Evolutionary conservation across 768 basidiomycete genomes (phyloP).

Genomic region (Rhizopogon rudus): DNA sequence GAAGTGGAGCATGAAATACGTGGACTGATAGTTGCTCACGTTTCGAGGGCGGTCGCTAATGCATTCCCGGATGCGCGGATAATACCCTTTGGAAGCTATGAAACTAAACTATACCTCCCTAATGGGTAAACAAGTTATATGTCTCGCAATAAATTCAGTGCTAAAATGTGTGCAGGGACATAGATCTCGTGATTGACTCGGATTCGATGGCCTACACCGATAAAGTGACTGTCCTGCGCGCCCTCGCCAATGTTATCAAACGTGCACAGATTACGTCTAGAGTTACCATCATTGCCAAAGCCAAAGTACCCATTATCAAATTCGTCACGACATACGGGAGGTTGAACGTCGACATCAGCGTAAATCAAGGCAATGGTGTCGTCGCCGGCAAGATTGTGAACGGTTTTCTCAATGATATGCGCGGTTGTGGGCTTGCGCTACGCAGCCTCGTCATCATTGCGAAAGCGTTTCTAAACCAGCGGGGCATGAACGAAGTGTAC

Average conservation of each 20-base stretch:
- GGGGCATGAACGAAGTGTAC: slow-evolving; percentile 97
- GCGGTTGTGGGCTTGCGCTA: slow-evolving; percentile 55
- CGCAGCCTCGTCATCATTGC: slow-evolving; percentile 81
- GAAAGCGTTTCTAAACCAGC: slow-evolving; percentile 85
- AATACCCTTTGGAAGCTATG: slow-evolving; percentile 86
- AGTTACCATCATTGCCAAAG: slow-evolving; percentile 87
- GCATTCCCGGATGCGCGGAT: slow-evolving; percentile 78
- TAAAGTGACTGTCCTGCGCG: slow-evolving; percentile 65
- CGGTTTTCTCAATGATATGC: slow-evolving; percentile 67
- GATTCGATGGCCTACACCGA: slow-evolving; percentile 66
- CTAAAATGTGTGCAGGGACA: slow-evolving; percentile 58
- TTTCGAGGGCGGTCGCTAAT: slow-evolving; percentile 58
- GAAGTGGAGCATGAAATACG: slow-evolving; percentile 83
- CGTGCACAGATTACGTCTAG: slow-evolving; percentile 68
- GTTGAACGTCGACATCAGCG: slow-evolving; percentile 88
- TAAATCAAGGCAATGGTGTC: slow-evolving; percentile 88
- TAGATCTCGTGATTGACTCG: slow-evolving; percentile 90
- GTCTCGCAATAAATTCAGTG: slow-evolving; percentile 1
- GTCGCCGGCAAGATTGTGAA: slow-evolving; percentile 75
- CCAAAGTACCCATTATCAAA: slow-evolving; percentile 96
- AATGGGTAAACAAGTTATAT: slow-evolving; percentile 59
- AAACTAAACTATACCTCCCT: slow-evolving; percentile 92
- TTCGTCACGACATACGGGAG: slow-evolving; percentile 79
- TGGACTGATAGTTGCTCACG: slow-evolving; percentile 61
- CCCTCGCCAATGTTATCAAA: slow-evolving; percentile 75